These are phyloP conservation scores for Elsinoe fawcettii DNA, from an alignment of 2,329 filamentous ascomycete species.

Conservation along the genomic window DNA sequence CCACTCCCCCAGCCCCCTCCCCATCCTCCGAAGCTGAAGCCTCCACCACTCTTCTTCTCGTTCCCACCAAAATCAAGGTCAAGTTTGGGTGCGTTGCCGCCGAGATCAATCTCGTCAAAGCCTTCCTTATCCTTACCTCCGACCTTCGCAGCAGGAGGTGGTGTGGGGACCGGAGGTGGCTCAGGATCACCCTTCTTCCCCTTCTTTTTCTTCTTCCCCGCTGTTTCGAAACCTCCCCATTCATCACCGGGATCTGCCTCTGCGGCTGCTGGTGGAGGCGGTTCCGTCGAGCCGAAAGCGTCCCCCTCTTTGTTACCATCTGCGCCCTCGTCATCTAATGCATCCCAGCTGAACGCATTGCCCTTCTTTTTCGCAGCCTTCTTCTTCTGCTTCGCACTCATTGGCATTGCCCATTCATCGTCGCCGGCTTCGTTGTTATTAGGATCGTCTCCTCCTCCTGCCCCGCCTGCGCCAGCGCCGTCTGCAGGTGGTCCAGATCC, in stretches of 20 bases:
- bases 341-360: conserved; percentile 21
- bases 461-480: conserved; percentile 25
- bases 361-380: conserved; percentile 26
- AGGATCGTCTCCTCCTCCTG: conserved; percentile 26
- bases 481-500: conserved; percentile 28
- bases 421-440: conserved; percentile 29
- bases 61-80: conserved; percentile 37
- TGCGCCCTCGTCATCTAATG: conserved; percentile 16
- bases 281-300: neutral
- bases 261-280: conserved; percentile 4
- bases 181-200: conserved; percentile 22
- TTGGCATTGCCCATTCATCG: conserved; percentile 22
- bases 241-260: conserved; percentile 22
- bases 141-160: conserved; percentile 21
- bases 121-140: conserved; percentile 28
- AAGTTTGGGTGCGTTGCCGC: conserved; percentile 41
- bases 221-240: conserved; percentile 21
- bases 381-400: conserved; percentile 29
- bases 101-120: conserved; percentile 41
- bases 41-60: conserved; percentile 25
- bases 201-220: conserved; percentile 30
- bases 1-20: conserved; percentile 28
- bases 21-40: conserved; percentile 30
- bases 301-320: conserved; percentile 14
- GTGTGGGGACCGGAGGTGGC: conserved; percentile 19